These are phyloP conservation scores for Hyphodiscus hymeniophilus DNA, from an alignment of 495 filamentous ascomycete species.

Conservation along the genomic window DNA sequence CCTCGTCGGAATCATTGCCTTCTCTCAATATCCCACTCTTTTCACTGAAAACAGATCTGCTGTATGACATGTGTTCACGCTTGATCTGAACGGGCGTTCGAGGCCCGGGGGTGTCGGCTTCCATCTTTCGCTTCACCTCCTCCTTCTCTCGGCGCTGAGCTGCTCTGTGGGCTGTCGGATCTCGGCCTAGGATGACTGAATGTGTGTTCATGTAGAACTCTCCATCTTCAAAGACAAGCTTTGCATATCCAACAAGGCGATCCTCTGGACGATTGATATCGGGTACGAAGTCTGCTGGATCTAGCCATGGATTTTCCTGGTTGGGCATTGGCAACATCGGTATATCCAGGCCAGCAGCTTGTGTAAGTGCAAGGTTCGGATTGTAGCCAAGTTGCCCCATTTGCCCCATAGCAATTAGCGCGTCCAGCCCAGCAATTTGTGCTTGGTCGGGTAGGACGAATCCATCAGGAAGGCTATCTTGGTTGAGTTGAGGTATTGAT, in stretches of 20 bases:
- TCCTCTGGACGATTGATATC: too few relatives aligned
- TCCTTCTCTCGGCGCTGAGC: conserved; percentile 35
- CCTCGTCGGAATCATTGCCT: conserved; percentile 39
- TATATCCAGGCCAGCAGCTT: too few relatives aligned
- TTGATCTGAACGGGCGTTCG: conserved; percentile 36
- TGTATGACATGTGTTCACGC: conserved; percentile 32
- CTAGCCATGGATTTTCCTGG: too few relatives aligned
- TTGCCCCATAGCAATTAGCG: too few relatives aligned
- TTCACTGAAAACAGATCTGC: conserved; percentile 48
- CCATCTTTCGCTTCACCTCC: conserved; percentile 25
- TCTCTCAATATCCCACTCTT: conserved; percentile 46
- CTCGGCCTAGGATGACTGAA: conserved; percentile 56
- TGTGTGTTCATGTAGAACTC: conserved; percentile 67
- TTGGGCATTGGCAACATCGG: too few relatives aligned
- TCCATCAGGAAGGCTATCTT: too few relatives aligned
- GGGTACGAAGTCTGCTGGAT: too few relatives aligned
- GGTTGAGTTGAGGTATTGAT: background rate
- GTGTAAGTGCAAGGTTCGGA: too few relatives aligned
- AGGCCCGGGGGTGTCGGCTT: conserved; percentile 39
- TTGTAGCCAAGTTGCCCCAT: too few relatives aligned
- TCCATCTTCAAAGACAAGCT: conserved; percentile 62
- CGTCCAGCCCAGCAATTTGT: too few relatives aligned
- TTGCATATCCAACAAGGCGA: conserved; percentile 46
- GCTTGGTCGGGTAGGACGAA: too few relatives aligned
- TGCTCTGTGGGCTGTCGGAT: conserved; percentile 46